Base-by-base conservation (phyloP, 371 early-diverging fungal species). In the Phascolomyces articulosus region DNA sequence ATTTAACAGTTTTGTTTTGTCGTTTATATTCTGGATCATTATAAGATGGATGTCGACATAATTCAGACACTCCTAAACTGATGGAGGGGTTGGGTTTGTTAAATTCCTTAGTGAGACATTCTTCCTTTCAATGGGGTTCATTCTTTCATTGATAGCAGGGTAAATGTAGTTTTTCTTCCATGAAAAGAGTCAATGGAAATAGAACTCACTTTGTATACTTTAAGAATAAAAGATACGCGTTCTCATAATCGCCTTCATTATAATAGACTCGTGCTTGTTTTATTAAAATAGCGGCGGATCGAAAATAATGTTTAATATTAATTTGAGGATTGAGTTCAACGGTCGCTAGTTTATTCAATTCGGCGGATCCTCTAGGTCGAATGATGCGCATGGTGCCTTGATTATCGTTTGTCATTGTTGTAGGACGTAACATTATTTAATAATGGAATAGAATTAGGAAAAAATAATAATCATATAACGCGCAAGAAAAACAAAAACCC, bases 181-280 rank as follows among this genome's bases (percentile, higher is more conserved):
- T 34, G 34, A 34, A 34, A 9, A 9, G 11, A 34, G 11, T 9
- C 31, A 20, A 26, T 11, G 21, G 7, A 24, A 51, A 24, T 11
- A 8, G 26, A 51, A 38, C 73, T 57, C 79, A 87, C 87, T 78
- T 85, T 67, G 79, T 80, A 51, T 80, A 84, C 48, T 83, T 81
- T 79, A 87, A 78, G 51, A 84, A 85, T 0, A 83, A 66, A 11
- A 84, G 62, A 58, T 85, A 87, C 1, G 85, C 82, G 53, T 79
- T 79, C 49, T 84, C 80, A 10, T 79, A 60, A 63, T 87, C 86
- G 34, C 78, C 64, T 74, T 87, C 87, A 15, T 51, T 57, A 44
- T 69, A 71, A 65, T 87, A 87, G 13, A 85, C 71, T 58, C 74
- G 58, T 62, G 85, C 87, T 78, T 87, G 87, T 55, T 77, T 81